Evolutionary conservation across 768 basidiomycete species (phyloP).

Genomic region (Kwoniella sp.): DNA sequence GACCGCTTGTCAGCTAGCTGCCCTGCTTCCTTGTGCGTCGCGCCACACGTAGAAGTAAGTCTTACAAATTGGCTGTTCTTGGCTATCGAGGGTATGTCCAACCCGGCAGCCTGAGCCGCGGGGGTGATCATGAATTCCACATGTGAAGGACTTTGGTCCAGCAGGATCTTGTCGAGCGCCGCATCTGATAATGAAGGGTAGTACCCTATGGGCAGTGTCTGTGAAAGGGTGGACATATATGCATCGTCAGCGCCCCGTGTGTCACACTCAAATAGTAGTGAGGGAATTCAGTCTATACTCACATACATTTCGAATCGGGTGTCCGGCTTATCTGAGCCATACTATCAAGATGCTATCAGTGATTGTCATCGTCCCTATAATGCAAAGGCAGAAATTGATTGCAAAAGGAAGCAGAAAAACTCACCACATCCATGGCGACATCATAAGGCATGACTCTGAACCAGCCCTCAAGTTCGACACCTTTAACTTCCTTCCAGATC

Average conservation of each 20-base stretch:
- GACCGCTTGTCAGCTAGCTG: too few relatives aligned
- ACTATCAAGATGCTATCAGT: constrained; percentile 59
- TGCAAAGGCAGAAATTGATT: background rate
- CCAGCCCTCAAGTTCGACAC: constrained; percentile 63
- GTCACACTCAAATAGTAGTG: too few relatives aligned
- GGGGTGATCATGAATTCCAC: constrained; percentile 54
- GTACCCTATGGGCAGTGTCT: constrained; percentile 55
- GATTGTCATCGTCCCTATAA: background rate
- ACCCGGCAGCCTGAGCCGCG: constrained; percentile 33
- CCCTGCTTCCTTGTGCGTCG: too few relatives aligned
- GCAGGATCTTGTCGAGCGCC: constrained; percentile 49
- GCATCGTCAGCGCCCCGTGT: too few relatives aligned
- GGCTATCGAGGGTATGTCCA: constrained; percentile 33
- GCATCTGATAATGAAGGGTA: constrained; percentile 53
- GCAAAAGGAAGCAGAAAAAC: too few relatives aligned
- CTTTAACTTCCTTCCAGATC: constrained; percentile 75
- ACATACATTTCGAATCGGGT: constrained; percentile 86
- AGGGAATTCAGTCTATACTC: too few relatives aligned
- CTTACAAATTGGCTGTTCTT: constrained; percentile 38
- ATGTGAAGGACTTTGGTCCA: constrained; percentile 48
- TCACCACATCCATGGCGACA: constrained; percentile 84
- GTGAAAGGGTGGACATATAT: background rate
- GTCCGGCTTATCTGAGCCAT: constrained; percentile 94
- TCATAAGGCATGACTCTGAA: constrained; percentile 85
- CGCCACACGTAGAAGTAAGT: background rate